Percentiles rank a stretch among this genome's conserved stretches.
Evolutionary conservation across 2,329 filamentous ascomycete species (phyloP).

Genomic region (Cercospora zeina): DNA sequence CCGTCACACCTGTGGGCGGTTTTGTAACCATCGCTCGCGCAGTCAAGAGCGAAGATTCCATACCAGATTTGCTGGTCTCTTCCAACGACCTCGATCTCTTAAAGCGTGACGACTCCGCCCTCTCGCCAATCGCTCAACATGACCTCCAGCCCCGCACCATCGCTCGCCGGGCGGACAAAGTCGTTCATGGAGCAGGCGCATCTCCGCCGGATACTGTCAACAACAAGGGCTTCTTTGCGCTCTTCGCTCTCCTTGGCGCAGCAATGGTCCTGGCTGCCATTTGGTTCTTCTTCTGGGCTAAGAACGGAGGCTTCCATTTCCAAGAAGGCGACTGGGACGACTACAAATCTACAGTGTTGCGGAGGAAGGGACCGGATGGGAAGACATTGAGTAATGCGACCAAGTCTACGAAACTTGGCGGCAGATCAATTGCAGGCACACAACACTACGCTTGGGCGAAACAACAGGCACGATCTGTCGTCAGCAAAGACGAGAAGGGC

Average conservation of each 20-base stretch:
- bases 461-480: constrained; percentile 41
- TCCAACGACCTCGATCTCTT: constrained; percentile 37
- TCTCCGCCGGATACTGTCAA: constrained; percentile 45
- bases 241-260: constrained; percentile 82
- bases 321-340: constrained; percentile 90
- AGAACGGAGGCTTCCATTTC: constrained; percentile 91
- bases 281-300: constrained; percentile 99
- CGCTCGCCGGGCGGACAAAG: constrained; percentile 25
- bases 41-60: constrained; percentile 16
- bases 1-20: constrained; percentile 30
- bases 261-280: constrained; percentile 72
- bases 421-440: constrained; percentile 70
- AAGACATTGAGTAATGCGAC: constrained; percentile 81
- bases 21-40: constrained; percentile 30
- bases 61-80: constrained; percentile 36
- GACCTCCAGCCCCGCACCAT: constrained; percentile 22
- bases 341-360: constrained; percentile 91
- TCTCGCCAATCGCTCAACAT: constrained; percentile 14
- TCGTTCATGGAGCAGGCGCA: constrained; percentile 39
- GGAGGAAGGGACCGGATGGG: constrained; percentile 85
- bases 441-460: constrained; percentile 54
- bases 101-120: constrained; percentile 22
- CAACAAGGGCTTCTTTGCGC: constrained; percentile 68
- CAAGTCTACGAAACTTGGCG: constrained; percentile 76
- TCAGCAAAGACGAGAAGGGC: constrained; percentile 50